Percentiles rank a stretch among this genome's conserved stretches.
These are phyloP conservation scores for Phylloboletellus chloephorus DNA, from an alignment of 1,284 basidiomycete species.

Conservation along the genomic window DNA sequence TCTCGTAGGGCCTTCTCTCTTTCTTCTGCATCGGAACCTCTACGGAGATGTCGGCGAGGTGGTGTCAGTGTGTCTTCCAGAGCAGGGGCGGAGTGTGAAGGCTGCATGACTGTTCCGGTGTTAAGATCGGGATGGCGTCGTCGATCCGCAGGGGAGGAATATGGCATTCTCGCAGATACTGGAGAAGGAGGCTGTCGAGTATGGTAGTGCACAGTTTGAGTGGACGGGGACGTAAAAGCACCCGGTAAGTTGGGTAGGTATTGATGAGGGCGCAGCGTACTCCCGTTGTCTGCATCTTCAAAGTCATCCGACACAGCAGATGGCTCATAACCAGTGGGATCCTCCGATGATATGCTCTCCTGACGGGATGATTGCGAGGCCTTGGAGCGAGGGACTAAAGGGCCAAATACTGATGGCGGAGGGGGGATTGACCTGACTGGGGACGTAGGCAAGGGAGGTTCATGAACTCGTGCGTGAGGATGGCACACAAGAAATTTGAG, in stretches of 20 bases:
- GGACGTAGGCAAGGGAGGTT: slow-evolving; percentile 38
- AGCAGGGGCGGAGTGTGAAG: slow-evolving; percentile 26
- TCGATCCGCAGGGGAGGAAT: slow-evolving; percentile 26
- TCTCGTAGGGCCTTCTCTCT: slow-evolving; percentile 25
- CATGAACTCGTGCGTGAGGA: slow-evolving; percentile 55
- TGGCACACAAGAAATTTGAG: slow-evolving; percentile 79
- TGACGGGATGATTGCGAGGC: slow-evolving; percentile 53
- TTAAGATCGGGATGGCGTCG: slow-evolving; percentile 24
- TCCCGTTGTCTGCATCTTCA: slow-evolving; percentile 49
- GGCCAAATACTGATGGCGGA: slow-evolving; percentile 39
- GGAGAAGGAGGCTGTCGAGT: slow-evolving; percentile 30
- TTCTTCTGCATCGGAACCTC: slow-evolving; percentile 27
- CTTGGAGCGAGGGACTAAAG: slow-evolving; percentile 44
- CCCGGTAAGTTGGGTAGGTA: slow-evolving; percentile 31
- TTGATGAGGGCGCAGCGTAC: slow-evolving; percentile 39
- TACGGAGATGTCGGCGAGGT: slow-evolving; percentile 24
- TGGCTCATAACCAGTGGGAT: slow-evolving; percentile 62
- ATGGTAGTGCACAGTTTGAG: slow-evolving; percentile 24
- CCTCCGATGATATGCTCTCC: slow-evolving; percentile 68
- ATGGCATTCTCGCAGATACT: slow-evolving; percentile 26
- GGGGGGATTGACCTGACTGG: slow-evolving; percentile 50
- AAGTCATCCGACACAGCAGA: slow-evolving; percentile 54
- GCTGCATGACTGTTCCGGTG: slow-evolving; percentile 17
- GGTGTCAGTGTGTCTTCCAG: slow-evolving; percentile 24
- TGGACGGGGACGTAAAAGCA: slow-evolving; percentile 28